Evolutionary conservation across 2,329 filamentous ascomycete genomes (phyloP).

Genomic region (Botryotinia calthae): DNA sequence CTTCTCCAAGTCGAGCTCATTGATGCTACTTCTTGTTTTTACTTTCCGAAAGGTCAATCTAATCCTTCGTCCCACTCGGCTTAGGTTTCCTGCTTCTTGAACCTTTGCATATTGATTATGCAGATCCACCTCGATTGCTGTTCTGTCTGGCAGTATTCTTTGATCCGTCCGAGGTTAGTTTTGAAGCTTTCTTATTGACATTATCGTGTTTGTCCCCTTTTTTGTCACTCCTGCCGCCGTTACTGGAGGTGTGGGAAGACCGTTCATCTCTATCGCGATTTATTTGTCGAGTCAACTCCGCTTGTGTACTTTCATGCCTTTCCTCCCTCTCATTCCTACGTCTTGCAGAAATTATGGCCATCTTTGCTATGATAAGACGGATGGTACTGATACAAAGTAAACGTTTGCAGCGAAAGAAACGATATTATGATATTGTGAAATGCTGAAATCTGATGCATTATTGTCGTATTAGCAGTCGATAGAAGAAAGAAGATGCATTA

Average conservation of each 20-base stretch:
- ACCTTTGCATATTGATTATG: not conserved
- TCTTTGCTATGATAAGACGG: not conserved
- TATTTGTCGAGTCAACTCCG: not conserved
- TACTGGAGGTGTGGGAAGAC: not conserved
- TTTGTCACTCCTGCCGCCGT: not conserved
- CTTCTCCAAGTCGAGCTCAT: not conserved
- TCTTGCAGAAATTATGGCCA: fast-evolving
- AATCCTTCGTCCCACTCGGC: not conserved
- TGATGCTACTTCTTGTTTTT: not conserved
- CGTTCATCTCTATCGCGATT: not conserved
- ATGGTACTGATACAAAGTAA: not conserved
- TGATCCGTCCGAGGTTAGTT: too few species aligned
- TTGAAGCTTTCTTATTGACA: too few species aligned
- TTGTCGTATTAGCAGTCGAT: not conserved
- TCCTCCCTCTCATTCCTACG: fast-evolving
- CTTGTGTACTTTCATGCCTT: not conserved
- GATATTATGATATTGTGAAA: not conserved
- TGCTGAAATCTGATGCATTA: not conserved
- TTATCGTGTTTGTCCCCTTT: not conserved
- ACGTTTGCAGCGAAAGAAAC: not conserved
- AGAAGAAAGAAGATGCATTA: not conserved
- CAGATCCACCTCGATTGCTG: not conserved
- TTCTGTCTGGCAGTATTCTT: too few species aligned
- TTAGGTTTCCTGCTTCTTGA: not conserved
- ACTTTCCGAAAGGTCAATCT: not conserved